Evolutionary conservation across 441 rosid genomes (phyloP), one percentile per base, ranked within the genome.

Genomic region (Manihot esculenta): DNA sequence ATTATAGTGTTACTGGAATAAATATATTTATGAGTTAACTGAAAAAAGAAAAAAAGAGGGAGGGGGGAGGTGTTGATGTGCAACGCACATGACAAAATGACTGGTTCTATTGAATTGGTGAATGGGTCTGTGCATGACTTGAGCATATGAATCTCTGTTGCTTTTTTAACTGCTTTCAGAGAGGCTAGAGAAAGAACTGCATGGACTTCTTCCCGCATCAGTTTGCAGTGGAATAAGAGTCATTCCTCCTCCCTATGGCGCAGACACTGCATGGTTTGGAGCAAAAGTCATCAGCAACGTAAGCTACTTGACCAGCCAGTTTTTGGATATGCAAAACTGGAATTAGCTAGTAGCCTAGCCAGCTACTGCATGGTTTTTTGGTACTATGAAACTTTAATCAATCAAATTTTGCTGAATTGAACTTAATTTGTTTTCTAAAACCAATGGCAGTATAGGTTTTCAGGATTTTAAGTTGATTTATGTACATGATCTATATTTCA

Each of bases 191-290:
- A 92, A 76, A 79, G 96, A 94, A 84, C 81, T 94, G 70, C 84
- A 71, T 8, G 87, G 47, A 63, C 79, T 80, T 71, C 85, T 90
- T 76, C 77, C 90, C 7, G 74, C 93, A 44, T 76, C 91, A 55
- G 73, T 82, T 6, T 63, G 84, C 72, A 82, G 76, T 66, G 93
- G 92, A 74, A 69, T 89, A 72, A 87, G 73, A 84, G 94, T 92
- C 68, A 60, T 88, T 64, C 86, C 89, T 59, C 90, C 96, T 76
- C 84, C 95, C 53, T 71, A 79, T 17, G 92, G 96, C 26, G 86
- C 81, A 20, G 89, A 94, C 72, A 79, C 90, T 54, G 88, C 96
- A 35, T 94, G 99, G 99, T 90, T 83, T 44, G 97, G 99, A 55
- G 97, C 92, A 27, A 94, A 94, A 82, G 86, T 84, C 59, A 78